These are phyloP conservation scores for Tylopilus subfusipes DNA, from an alignment of 768 basidiomycete species.

Conservation along the genomic window DNA sequence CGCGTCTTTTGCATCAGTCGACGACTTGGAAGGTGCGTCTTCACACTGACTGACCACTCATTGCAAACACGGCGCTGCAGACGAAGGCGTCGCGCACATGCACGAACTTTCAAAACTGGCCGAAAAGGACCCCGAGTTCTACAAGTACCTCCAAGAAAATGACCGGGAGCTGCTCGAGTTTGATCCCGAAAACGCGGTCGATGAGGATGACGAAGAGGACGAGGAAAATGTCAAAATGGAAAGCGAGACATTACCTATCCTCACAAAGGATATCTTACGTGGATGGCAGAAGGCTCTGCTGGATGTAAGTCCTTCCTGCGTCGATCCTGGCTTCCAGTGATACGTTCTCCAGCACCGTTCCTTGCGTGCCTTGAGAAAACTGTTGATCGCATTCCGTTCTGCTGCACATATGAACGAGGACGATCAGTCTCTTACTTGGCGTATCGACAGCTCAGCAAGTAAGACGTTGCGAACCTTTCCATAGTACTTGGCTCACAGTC, in stretches of 20 bases:
- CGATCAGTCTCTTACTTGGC: conserved; percentile 74
- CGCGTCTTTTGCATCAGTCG: conserved; percentile 73
- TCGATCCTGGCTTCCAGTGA: background rate
- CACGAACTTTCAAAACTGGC: conserved; percentile 83
- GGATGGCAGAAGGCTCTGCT: conserved; percentile 89
- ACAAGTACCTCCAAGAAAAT: conserved; percentile 95
- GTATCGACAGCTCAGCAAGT: conserved; percentile 70
- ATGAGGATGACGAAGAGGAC: conserved; percentile 45
- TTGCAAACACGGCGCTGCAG: conserved; percentile 33
- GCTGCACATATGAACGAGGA: conserved; percentile 91
- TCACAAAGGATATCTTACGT: conserved; percentile 67
- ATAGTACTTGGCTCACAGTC: background rate
- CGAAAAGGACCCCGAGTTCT: conserved; percentile 98
- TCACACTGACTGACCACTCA: background rate
- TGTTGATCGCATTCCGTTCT: conserved; percentile 87
- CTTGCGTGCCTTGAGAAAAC: conserved; percentile 73
- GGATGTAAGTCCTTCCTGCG: conserved; percentile 47
- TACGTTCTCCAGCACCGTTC: conserved; percentile 67
- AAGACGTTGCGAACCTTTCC: background rate
- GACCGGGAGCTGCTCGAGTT: conserved; percentile 90
- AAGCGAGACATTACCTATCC: conserved; percentile 44
- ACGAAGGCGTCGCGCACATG: conserved; percentile 72
- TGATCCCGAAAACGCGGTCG: conserved; percentile 44
- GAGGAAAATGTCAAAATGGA: conserved; percentile 41
- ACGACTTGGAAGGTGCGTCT: conserved; percentile 64